Base-by-base conservation (phyloP, 202 grass and related monocot genomes). In the Brachypodium distachyon region DNA sequence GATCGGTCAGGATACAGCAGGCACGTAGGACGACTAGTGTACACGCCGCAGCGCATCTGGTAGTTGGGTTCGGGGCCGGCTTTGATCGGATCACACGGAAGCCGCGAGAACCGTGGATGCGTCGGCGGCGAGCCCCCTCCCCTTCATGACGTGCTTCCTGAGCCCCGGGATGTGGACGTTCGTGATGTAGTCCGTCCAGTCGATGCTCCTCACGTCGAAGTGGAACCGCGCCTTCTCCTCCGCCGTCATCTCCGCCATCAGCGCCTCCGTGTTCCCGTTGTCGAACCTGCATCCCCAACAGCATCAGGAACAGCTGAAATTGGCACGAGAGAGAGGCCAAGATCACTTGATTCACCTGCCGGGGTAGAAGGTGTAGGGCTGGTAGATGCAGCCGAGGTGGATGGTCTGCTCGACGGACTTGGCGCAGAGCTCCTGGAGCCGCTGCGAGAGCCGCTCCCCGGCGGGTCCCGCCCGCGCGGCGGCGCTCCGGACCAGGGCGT, bases 161-260 rank as follows among this genome's bases (percentile, higher is more conserved):
- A 98, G 82, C 19, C 91, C 95, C 10, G 95, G 95, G 82, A 98
- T 87, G 86, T 94, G 95, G 4, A 98, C 91, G 49, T 88, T 88
- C 39, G 87, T 81, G 70, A 97, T 88, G 87, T 97, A 97, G 46
- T 92, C 89, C 17, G 86, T 66, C 94, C 94, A 97, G 86, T 92
- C 78, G 11, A 97, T 82, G 76, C 82, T 82, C 50, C 67, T 14
- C 18, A 94, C 91, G 80, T 94, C 84, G 88, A 90, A 97, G 49
- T 87, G 72, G 80, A 94, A 97, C 48, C 55, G 62, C 23, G 47
- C 57, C 81, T 67, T 84, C 82, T 97, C 94, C 80, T 81, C 87
- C 17, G 79, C 25, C 42, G 84, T 86, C 94, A 97, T 94, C 72
- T 87, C 91, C 0, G 73, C 79, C 21, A 94, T 84, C 43, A 97